A percentile compares a stretch with the other conserved stretches of the same genome.
These are phyloP conservation scores for Fusarium keratoplasticum DNA, from an alignment of 2,329 filamentous ascomycete species.

Conservation along the genomic window DNA sequence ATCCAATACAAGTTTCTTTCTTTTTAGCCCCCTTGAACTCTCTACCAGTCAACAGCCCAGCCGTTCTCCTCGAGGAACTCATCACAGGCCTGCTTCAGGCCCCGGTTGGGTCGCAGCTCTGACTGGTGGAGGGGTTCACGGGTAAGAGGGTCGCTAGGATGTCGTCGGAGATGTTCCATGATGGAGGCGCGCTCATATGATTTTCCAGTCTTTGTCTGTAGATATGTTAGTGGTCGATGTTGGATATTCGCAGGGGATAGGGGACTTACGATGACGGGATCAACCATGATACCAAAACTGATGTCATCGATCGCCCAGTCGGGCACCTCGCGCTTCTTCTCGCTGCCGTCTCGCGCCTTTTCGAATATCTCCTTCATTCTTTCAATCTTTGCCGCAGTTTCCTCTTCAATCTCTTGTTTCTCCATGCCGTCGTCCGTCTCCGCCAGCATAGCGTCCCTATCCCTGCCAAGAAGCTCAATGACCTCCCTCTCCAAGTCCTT, in stretches of 20 bases:
- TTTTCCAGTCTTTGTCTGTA: slow-evolving; percentile 83
- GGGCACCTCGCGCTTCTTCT: slow-evolving; percentile 71
- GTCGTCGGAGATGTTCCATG: slow-evolving; percentile 83
- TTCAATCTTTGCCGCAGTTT: slow-evolving; percentile 60
- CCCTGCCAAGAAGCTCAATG: slow-evolving; percentile 61
- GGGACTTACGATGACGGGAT: slow-evolving; percentile 68
- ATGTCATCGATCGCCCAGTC: slow-evolving; percentile 85
- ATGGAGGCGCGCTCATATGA: slow-evolving; percentile 91
- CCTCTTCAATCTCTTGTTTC: slow-evolving; percentile 58
- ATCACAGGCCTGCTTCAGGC: slow-evolving; percentile 82
- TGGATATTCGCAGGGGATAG: background rate
- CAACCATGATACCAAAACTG: slow-evolving; percentile 78
- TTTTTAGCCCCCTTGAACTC: background rate
- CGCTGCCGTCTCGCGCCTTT: slow-evolving; percentile 56
- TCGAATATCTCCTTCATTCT: slow-evolving; percentile 64
- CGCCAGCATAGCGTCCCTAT: slow-evolving; percentile 57
- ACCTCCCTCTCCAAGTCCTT: slow-evolving; percentile 71
- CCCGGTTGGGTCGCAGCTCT: slow-evolving; percentile 85
- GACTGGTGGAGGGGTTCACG: slow-evolving; percentile 75
- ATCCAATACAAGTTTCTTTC: background rate
- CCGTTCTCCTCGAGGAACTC: slow-evolving; percentile 89
- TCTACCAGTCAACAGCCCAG: slow-evolving; percentile 91
- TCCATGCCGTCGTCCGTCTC: slow-evolving; percentile 60
- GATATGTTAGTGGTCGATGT: slow-evolving; percentile 17
- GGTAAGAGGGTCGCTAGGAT: slow-evolving; percentile 84